phyloP scores from a whole-genome alignment of 225 moss, liverwort and hornwort genomes.

The Physcomitrium patens region DNA sequence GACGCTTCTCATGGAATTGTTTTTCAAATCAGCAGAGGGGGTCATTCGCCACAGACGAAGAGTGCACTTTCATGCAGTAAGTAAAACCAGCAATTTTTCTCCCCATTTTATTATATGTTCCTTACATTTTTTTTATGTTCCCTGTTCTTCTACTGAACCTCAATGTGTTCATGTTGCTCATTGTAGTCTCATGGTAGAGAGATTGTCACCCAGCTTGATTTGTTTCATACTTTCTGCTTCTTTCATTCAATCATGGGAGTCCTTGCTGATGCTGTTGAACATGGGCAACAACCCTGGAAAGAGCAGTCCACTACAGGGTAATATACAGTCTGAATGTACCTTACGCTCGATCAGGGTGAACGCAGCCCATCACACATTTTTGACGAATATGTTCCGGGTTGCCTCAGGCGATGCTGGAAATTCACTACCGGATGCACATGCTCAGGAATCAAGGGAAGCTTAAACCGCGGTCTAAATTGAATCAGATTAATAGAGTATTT shows the following conservation, averaged over 20 bases:
- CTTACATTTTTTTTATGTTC: neutral
- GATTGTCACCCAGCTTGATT: neutral
- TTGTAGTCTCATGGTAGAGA: neutral
- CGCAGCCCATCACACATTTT: slow-evolving; percentile 3
- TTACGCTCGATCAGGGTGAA: slow-evolving; percentile 2
- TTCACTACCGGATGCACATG: slow-evolving; percentile 92
- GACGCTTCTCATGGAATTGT: slow-evolving; percentile 91
- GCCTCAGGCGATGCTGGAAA: slow-evolving; percentile 92
- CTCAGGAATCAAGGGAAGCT: slow-evolving; percentile 64
- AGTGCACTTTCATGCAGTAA: slow-evolving; percentile 96
- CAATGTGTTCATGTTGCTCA: slow-evolving; percentile 15
- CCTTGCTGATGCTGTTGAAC: slow-evolving; percentile 4
- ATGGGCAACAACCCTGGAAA: neutral
- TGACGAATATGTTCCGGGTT: slow-evolving; percentile 24
- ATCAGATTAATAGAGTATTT: slow-evolving; percentile 9
- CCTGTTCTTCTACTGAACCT: slow-evolving; percentile 1
- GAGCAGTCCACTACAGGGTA: neutral
- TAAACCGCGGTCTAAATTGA: slow-evolving; percentile 31
- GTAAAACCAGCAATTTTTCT: slow-evolving; percentile 10
- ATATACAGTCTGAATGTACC: slow-evolving; percentile 8
- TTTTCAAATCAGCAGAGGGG: slow-evolving; percentile 76
- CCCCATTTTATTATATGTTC: neutral
- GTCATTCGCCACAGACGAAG: slow-evolving; percentile 70
- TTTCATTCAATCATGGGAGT: neutral
- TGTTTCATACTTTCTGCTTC: slow-evolving; percentile 10